A percentile compares a stretch with the other conserved stretches of the same genome.
Evolutionary conservation across 768 basidiomycete genomes (phyloP).

Genomic region (Baorangia bicolor): DNA sequence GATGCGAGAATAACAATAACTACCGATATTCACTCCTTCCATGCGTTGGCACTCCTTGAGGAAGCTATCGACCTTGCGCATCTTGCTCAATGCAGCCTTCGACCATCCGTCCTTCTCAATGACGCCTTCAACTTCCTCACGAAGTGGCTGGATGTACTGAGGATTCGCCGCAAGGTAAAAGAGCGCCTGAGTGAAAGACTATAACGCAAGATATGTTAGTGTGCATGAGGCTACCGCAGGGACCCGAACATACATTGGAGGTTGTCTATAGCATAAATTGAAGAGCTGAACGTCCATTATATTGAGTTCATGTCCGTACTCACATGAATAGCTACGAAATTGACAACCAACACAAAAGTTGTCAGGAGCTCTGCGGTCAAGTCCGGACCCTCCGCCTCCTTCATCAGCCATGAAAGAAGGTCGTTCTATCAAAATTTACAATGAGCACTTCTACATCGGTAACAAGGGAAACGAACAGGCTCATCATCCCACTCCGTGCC

Average conservation of each 20-base stretch:
- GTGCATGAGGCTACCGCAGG: too few species aligned
- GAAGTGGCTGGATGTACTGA: too few species aligned
- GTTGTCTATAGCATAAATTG: constrained; percentile 15
- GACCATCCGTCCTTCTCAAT: too few species aligned
- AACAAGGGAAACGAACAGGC: not conserved
- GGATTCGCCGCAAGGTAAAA: too few species aligned
- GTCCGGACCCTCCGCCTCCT: constrained; percentile 23
- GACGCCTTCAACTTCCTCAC: too few species aligned
- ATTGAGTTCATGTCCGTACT: not conserved
- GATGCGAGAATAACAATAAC: constrained; percentile 6
- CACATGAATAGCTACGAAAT: constrained; percentile 26
- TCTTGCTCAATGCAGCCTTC: constrained; percentile 27
- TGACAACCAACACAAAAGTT: constrained; percentile 6
- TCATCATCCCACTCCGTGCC: too few species aligned
- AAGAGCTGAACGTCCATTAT: not conserved
- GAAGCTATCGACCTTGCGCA: constrained; percentile 41
- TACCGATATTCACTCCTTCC: too few species aligned
- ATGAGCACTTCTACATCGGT: too few species aligned
- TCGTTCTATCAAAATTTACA: constrained; percentile 32
- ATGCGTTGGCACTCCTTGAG: too few species aligned
- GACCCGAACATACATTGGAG: constrained; percentile 10
- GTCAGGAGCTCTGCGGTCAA: constrained; percentile 22
- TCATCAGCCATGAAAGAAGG: constrained; percentile 35
- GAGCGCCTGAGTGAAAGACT: constrained; percentile 36
- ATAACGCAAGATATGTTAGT: not conserved